These are phyloP conservation scores for Steccherinum ochraceum DNA, from an alignment of 768 basidiomycete species.

Conservation along the genomic window DNA sequence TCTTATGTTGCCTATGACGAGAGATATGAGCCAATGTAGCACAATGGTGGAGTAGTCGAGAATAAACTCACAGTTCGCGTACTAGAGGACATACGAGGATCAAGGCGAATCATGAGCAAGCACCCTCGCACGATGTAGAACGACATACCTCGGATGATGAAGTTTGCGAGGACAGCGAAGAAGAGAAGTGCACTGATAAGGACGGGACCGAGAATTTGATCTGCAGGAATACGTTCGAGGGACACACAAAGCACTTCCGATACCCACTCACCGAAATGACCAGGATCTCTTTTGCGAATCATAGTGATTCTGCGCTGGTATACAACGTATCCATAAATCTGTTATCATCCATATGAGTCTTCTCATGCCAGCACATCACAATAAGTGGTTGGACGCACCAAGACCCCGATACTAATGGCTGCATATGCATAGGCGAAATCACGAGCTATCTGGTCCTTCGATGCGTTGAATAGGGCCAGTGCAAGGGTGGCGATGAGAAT, in stretches of 20 bases:
- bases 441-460: slow-evolving; percentile 57
- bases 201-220: slow-evolving; percentile 77
- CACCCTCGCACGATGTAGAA: neutral
- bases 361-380: neutral
- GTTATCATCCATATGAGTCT: neutral
- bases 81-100: slow-evolving; percentile 3
- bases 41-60: neutral
- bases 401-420: slow-evolving; percentile 60
- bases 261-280: slow-evolving; percentile 68
- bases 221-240: slow-evolving; percentile 31
- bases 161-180: slow-evolving; percentile 82
- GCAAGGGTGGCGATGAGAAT: slow-evolving; percentile 81
- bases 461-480: slow-evolving; percentile 84
- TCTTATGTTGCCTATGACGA: slow-evolving; percentile 10
- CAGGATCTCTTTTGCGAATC: slow-evolving; percentile 85
- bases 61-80: slow-evolving; percentile 12
- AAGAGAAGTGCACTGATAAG: slow-evolving; percentile 80
- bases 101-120: neutral
- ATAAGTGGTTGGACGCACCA: slow-evolving; percentile 45
- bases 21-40: neutral
- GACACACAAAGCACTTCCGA: neutral
- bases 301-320: slow-evolving; percentile 87
- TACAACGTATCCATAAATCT: slow-evolving; percentile 82
- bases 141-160: slow-evolving; percentile 73
- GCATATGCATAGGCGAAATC: slow-evolving; percentile 84